Evolutionary conservation across 371 early-diverging fungal species (phyloP).

Genomic region (Blakeslea trispora): DNA sequence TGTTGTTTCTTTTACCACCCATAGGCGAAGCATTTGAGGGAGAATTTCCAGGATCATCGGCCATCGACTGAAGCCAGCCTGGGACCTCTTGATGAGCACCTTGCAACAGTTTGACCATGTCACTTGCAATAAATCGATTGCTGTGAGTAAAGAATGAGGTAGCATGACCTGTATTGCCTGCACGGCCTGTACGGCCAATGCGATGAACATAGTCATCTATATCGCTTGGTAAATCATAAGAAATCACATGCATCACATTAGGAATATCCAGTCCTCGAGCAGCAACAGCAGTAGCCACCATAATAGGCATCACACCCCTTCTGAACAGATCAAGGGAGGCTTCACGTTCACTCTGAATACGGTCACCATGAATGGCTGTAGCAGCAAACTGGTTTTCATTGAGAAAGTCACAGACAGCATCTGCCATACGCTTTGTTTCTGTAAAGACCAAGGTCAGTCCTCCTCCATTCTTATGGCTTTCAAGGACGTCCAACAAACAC

Average conservation of each 20-base stretch:
- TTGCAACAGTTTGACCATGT: conserved; percentile 73
- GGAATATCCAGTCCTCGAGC: conserved; percentile 97
- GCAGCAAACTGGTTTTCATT: conserved; percentile 72
- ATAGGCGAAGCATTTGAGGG: conserved; percentile 9
- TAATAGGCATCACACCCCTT: conserved; percentile 83
- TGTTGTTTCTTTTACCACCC: background rate
- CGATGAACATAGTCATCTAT: conserved; percentile 97
- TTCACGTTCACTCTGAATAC: conserved; percentile 97
- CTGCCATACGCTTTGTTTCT: conserved; percentile 98
- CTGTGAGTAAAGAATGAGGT: conserved; percentile 95
- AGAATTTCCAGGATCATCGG: conserved; percentile 2
- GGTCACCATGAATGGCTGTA: conserved; percentile 96
- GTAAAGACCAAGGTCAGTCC: conserved; percentile 96
- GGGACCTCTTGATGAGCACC: conserved; percentile 58
- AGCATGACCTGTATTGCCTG: conserved; percentile 90
- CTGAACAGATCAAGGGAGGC: conserved; percentile 88
- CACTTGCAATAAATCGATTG: conserved; percentile 83
- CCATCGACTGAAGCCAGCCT: conserved; percentile 61
- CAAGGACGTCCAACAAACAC: conserved; percentile 78
- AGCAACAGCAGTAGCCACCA: conserved; percentile 99
- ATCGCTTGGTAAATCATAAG: conserved; percentile 92
- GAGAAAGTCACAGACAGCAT: conserved; percentile 82
- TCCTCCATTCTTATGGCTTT: conserved; percentile 46
- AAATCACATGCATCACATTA: conserved; percentile 89
- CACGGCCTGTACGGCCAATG: conserved; percentile 94